Conservation (phyloP, 805 yeast genomes). For the Zygosaccharomyces lentus region DNA sequence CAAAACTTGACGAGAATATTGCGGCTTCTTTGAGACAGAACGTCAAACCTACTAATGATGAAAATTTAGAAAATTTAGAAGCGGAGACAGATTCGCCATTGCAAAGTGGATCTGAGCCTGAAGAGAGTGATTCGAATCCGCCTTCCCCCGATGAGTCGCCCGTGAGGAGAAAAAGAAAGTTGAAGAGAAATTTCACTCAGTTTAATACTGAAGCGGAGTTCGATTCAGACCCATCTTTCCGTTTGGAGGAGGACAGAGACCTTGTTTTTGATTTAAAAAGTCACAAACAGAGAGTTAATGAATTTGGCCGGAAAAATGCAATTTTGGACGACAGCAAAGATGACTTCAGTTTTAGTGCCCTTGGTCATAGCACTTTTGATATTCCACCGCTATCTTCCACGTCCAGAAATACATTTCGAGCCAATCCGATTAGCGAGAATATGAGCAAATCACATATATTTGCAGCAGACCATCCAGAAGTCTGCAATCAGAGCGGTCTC, state of each 20-base stretch:
- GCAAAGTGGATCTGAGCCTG: neutral
- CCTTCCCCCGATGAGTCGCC: constrained; percentile 3
- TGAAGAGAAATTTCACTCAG: constrained; percentile 18
- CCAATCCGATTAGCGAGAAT: neutral
- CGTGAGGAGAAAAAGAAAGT: constrained; percentile 16
- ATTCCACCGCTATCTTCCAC: constrained; percentile 18
- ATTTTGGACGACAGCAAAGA: constrained; percentile 33
- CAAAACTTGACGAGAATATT: constrained; percentile 5
- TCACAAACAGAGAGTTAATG: constrained; percentile 22
- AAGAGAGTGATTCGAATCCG: neutral
- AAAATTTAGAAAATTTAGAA: neutral
- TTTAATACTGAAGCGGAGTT: constrained; percentile 8
- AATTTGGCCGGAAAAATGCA: constrained; percentile 24
- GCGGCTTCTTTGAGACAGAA: neutral
- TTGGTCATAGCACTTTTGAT: constrained; percentile 30
- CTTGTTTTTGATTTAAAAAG: constrained; percentile 22
- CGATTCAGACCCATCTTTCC: constrained; percentile 7
- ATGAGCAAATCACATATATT: neutral
- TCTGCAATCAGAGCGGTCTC: neutral
- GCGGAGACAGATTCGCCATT: neutral
- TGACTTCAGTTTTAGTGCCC: constrained; percentile 31
- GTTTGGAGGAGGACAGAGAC: constrained; percentile 11
- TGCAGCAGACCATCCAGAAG: neutral
- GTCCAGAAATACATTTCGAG: neutral
- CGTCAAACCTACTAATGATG: neutral